Base-by-base conservation (phyloP, 441 rosid species). In the Populus hybrid region DNA sequence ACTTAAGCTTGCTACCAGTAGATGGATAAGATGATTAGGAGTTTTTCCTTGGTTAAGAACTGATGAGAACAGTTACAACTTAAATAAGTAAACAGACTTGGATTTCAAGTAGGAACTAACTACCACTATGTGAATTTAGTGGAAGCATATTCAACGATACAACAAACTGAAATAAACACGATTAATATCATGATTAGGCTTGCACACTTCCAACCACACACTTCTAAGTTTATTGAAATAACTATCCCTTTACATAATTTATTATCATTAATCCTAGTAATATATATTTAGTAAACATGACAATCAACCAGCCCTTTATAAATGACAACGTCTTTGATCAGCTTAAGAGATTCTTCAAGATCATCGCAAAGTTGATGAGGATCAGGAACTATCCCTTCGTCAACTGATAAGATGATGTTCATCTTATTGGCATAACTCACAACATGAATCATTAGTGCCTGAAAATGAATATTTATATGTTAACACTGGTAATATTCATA, bases 381-480 rank as follows among this genome's bases (percentile, higher is more conserved):
- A 73, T 88, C 82, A 0, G 85, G 83, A 28, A 86, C 79, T 0
- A 79, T 74, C 28, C 11, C 74, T 40, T 82, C 86, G 16, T 88
- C 86, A 5, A 77, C 87, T 14, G 87, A 81, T 69, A 88, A 2
- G 19, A 84, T 82, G 0, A 86, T 75, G 1, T 75, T 79, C 81
- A 86, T 82, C 81, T 86, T 82, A 32, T 84, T 75, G 3, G 16
- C 73, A 63, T 86, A 84, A 61, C 91, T 88, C 23, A 79, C 85
- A 69, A 85, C 79, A 65, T 88, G 79, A 32, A 86, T 78, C 82
- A 82, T 83, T 79, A 88, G 57, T 8, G 70, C 87, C 88, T 88
- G 78, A 80, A 79, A 57, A 14, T 0, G 16, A 50, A 50, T 16
- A 50, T 14, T 12, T 46, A 50, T 4, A 50, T 50, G 59, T 50